Base-by-base conservation (phyloP, 163 green algal species). In the Scenedesmus sp. region DNA sequence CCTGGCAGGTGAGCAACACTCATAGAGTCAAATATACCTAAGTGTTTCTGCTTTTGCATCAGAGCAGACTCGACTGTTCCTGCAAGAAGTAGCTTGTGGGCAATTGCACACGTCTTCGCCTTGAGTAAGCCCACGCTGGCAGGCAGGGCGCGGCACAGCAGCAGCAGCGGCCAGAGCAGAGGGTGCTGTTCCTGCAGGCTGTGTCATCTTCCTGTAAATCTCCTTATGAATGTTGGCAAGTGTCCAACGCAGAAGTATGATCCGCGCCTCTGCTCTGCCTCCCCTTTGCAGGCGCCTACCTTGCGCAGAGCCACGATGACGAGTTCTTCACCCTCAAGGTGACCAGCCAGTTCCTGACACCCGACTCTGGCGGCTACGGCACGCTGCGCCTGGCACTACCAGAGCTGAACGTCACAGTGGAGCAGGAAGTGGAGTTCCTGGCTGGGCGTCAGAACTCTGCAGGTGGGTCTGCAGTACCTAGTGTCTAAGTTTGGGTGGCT, bases 311-410 rank as follows among this genome's bases (percentile, higher is more conserved):
- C 18, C 87, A 93, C 54, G 91, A 84, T 46, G 83, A 70, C 13
- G 87, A 95, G 60, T 34, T 56, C 13, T 87, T 97, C 57, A 91
- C 7, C 0, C 92, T 97, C 6, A 60, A 87, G 1, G 34, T 94
- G 82, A 91, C 93, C 81, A 83, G 52, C 26, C 88, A 95, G 88
- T 79, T 95, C 34, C 90, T 82, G 55, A 67, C 84, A 23, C 88
- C 67, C 3, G 60, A 13, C 23, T 54, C 20, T 83, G 66, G 84
- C 34, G 88, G 64, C 13, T 15, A 56, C 20, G 93, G 90, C 0
- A 23, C 13, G 6, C 82, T 92, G n/a, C 74, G 73, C 55, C 57
- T 84, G 0, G 52, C 84, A 59, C 57, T 94, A 46, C 87, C 82
- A 13, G 84, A 83, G 60, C 86, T 84, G 57, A 86, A 54, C 8